A percentile compares a stretch with the other conserved stretches of the same genome.
Conservation (phyloP, 2,329 filamentous ascomycete species). For the Monosporascus cannonballus region DNA sequence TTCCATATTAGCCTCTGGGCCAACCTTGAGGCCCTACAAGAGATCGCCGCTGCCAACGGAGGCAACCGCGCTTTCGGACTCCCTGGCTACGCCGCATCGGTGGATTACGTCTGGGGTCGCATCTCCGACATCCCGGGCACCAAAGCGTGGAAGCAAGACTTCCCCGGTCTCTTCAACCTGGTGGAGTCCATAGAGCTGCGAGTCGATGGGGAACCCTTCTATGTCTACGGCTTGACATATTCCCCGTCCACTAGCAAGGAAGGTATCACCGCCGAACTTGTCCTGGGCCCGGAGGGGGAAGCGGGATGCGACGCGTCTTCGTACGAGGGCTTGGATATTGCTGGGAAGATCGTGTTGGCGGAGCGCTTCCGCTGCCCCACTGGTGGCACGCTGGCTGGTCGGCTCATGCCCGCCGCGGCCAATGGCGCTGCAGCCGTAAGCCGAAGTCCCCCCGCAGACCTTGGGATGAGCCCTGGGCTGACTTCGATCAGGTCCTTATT, state of each 20-base stretch:
- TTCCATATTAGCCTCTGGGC: slow-evolving; percentile 31
- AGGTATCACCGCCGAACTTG: slow-evolving; percentile 34
- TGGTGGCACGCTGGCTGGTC: slow-evolving; percentile 32
- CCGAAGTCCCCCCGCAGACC: neutral
- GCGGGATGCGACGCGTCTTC: slow-evolving; percentile 31
- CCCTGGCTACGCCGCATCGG: slow-evolving; percentile 42
- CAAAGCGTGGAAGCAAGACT: slow-evolving; percentile 40
- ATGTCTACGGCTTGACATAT: slow-evolving; percentile 37
- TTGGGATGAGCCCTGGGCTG: no score
- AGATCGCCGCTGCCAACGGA: slow-evolving; percentile 41
- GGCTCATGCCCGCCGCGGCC: slow-evolving; percentile 28
- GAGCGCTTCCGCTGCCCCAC: slow-evolving; percentile 34
- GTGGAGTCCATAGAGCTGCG: slow-evolving; percentile 34
- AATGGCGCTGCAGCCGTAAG: slow-evolving; percentile 31
- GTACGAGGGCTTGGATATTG: slow-evolving; percentile 31
- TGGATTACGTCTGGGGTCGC: slow-evolving; percentile 42
- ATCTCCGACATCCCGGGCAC: slow-evolving; percentile 33
- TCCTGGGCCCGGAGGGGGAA: slow-evolving; percentile 31
- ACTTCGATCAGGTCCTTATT: slow-evolving; percentile 26
- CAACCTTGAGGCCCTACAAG: slow-evolving; percentile 40
- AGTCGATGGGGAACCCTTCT: slow-evolving; percentile 28
- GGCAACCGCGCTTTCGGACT: slow-evolving; percentile 49
- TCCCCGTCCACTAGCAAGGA: slow-evolving; percentile 40
- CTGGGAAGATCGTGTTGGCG: slow-evolving; percentile 33
- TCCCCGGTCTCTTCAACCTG: slow-evolving; percentile 36